Percentiles rank a stretch among this genome's conserved stretches.
These are phyloP conservation scores for Pilobolus umbonatus DNA, from an alignment of 192 early-diverging fungal genomes.

Conservation along the genomic window DNA sequence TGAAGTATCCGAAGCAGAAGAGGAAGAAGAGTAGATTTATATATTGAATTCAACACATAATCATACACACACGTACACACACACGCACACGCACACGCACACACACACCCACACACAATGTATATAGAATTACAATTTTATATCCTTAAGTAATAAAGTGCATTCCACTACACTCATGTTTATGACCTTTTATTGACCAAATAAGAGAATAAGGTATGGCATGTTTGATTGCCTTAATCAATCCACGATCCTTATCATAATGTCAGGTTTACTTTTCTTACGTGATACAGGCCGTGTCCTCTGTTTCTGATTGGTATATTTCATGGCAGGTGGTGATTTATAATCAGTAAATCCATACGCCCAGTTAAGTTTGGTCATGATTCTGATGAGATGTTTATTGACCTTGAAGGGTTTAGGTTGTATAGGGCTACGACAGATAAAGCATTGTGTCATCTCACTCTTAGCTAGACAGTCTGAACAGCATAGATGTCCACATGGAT, in stretches of 20 bases:
- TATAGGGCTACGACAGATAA: slow-evolving; percentile 27
- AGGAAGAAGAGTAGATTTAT: not conserved
- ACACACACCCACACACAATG: not conserved
- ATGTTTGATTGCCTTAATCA: not conserved
- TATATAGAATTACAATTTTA: not conserved
- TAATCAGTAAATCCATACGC: slow-evolving; percentile 5
- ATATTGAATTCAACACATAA: not conserved
- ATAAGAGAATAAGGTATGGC: not conserved
- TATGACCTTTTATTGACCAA: not conserved
- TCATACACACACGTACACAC: slow-evolving; percentile 1
- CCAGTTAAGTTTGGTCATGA: slow-evolving; percentile 17
- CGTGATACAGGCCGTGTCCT: no score
- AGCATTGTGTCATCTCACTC: slow-evolving; percentile 16
- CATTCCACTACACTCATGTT: not conserved
- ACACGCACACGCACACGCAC: not conserved
- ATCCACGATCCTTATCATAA: not conserved
- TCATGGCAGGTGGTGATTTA: not conserved
- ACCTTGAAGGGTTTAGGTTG: not conserved
- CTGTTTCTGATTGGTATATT: not conserved
- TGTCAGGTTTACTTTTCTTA: no score
- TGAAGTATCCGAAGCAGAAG: slow-evolving; percentile 6
- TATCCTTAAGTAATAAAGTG: not conserved
- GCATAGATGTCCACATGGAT: slow-evolving; percentile 31
- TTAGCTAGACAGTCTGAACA: slow-evolving; percentile 28
- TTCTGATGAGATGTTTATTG: slow-evolving; percentile 17